A percentile compares a stretch with the other conserved stretches of the same genome.
phyloP scores from a whole-genome alignment of 129 eudicot species.

The Apium graveolens region DNA sequence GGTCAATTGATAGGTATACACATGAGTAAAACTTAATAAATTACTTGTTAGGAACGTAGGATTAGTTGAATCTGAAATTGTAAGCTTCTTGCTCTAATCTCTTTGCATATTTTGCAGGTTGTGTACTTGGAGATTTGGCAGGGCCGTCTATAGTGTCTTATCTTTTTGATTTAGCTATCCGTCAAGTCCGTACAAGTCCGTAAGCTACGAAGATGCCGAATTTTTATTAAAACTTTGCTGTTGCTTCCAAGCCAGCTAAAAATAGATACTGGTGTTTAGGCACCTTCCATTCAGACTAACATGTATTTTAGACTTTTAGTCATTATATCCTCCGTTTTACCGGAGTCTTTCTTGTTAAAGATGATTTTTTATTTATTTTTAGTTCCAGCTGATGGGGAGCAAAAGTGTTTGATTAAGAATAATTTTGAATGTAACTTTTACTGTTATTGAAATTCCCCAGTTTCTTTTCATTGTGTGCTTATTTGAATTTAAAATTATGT shows the following conservation, averaged over 20 bases:
- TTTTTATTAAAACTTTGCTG: background rate
- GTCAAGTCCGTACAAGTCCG: constrained; percentile 21
- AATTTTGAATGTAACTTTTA: too few relatives aligned
- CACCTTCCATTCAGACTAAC: background rate
- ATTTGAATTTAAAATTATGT: too few relatives aligned
- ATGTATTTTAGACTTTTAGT: background rate
- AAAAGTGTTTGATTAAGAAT: background rate
- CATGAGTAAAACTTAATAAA: background rate
- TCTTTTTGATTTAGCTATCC: constrained; percentile 33
- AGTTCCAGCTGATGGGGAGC: background rate
- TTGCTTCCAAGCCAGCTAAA: background rate
- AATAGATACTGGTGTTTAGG: background rate
- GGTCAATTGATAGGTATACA: constrained; percentile 83
- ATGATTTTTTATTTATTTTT: too few relatives aligned
- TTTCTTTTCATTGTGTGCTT: too few relatives aligned
- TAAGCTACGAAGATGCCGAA: background rate
- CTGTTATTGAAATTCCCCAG: background rate
- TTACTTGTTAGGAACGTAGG: background rate
- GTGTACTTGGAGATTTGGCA: constrained; percentile 70
- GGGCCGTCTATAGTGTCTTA: constrained; percentile 63
- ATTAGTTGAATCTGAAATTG: background rate
- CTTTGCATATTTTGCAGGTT: constrained; percentile 37
- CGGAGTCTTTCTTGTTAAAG: too few relatives aligned
- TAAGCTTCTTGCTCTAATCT: background rate
- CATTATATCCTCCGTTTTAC: background rate